Percentiles rank a stretch among this genome's conserved stretches.
Conservation (phyloP, 352 stramenopile species). For the Pythium aristosporum region DNA sequence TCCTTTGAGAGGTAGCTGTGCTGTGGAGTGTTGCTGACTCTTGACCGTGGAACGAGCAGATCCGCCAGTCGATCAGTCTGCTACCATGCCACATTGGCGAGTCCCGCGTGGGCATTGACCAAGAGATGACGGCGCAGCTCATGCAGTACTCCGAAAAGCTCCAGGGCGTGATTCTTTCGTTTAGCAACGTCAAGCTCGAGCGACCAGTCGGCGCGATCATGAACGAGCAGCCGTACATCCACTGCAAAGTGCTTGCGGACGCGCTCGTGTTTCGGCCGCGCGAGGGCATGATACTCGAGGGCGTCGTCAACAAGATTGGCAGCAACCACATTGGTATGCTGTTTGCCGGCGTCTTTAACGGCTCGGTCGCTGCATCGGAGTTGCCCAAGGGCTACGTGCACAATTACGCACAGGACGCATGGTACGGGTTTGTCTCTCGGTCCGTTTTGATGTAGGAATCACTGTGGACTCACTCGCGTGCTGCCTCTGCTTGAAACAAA, state of each 20-base stretch:
- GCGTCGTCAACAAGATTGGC: constrained; percentile 81
- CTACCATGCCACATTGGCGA: constrained; percentile 72
- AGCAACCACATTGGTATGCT: constrained; percentile 87
- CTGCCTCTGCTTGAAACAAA: background rate
- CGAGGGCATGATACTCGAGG: constrained; percentile 63
- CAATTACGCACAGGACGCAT: constrained; percentile 78
- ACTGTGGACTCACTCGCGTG: background rate
- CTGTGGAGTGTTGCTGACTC: constrained; percentile 5
- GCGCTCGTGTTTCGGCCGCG: constrained; percentile 72
- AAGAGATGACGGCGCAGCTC: constrained; percentile 68
- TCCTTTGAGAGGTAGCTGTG: background rate
- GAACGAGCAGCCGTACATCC: constrained; percentile 85
- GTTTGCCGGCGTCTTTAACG: constrained; percentile 81
- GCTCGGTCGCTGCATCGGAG: constrained; percentile 70
- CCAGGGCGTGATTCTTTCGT: constrained; percentile 70
- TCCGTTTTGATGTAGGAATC: background rate
- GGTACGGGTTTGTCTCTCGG: constrained; percentile 32
- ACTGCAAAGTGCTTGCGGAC: constrained; percentile 71
- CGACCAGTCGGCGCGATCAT: constrained; percentile 64
- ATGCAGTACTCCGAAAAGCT: constrained; percentile 83
- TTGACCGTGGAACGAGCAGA: constrained; percentile 17
- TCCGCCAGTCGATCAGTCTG: constrained; percentile 70
- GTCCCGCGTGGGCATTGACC: constrained; percentile 64
- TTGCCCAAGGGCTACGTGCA: constrained; percentile 76
- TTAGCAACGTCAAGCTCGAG: constrained; percentile 63